Percentiles rank a stretch among this genome's conserved stretches.
Conservation (phyloP, 2,329 filamentous ascomycete genomes). For the Arthrobotrys megalospora region DNA sequence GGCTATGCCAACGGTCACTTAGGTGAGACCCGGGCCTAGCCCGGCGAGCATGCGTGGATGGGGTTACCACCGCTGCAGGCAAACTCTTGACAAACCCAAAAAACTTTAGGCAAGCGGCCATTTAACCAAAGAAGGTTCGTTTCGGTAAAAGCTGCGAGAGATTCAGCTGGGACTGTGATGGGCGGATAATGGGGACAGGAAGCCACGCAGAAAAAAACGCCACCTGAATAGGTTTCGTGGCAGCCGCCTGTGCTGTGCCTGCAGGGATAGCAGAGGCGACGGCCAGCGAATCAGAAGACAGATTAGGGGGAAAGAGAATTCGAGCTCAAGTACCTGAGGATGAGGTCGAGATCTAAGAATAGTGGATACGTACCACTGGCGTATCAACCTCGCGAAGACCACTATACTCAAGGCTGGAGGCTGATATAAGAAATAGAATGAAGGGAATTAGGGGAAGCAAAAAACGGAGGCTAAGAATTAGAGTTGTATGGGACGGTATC, state of each 20-base stretch:
- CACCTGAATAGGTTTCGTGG: conserved; percentile 17
- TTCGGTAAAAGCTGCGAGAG: conserved; percentile 28
- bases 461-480: conserved; percentile 6
- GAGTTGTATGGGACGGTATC: conserved; percentile 29
- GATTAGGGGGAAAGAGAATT: conserved; percentile 17
- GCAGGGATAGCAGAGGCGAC: conserved; percentile 34
- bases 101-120: conserved; percentile 8
- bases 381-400: background rate
- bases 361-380: conserved; percentile 21
- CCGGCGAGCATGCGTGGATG: conserved; percentile 25
- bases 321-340: conserved; percentile 33
- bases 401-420: background rate
- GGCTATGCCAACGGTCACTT: conserved; percentile 33
- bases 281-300: conserved; percentile 37
- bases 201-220: conserved; percentile 17
- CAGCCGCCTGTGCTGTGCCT: conserved; percentile 4
- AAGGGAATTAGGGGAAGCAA: background rate
- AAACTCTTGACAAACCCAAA: conserved; percentile 23
- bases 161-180: conserved; percentile 12
- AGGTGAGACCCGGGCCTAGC: conserved; percentile 33
- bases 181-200: conserved; percentile 3
- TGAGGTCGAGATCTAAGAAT: conserved; percentile 42
- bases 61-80: conserved; percentile 17
- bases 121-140: conserved; percentile 11
- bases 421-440: conserved; percentile 7